Conservation (phyloP, 2,329 filamentous ascomycete species). For the Amylocarpus encephaloides region DNA sequence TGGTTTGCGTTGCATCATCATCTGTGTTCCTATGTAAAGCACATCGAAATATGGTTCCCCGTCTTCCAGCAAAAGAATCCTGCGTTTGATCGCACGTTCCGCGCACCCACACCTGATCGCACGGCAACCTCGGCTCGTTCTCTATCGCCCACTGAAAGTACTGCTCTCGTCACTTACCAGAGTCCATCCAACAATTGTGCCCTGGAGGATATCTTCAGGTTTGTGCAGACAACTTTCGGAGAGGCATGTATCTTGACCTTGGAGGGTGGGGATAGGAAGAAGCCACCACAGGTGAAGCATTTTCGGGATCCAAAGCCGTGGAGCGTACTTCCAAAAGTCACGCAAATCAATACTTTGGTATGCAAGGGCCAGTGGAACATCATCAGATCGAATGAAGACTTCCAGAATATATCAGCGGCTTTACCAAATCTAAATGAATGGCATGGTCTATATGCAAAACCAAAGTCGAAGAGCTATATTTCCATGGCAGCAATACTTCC, state of each 20-base stretch:
- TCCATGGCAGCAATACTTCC: slow-evolving; percentile 60
- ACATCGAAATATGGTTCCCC: slow-evolving; percentile 73
- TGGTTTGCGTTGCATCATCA: slow-evolving; percentile 56
- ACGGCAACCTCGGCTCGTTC: slow-evolving; percentile 18
- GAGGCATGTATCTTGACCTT: slow-evolving; percentile 61
- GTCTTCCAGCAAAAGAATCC: slow-evolving; percentile 47
- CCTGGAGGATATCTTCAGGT: slow-evolving; percentile 62
- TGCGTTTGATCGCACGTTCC: slow-evolving; percentile 23
- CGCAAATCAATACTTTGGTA: slow-evolving; percentile 58
- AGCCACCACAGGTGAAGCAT: slow-evolving; percentile 60
- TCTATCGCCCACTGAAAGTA: slow-evolving; percentile 32
- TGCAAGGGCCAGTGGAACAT: slow-evolving; percentile 75
- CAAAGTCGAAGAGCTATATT: slow-evolving; percentile 67
- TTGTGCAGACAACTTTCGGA: slow-evolving; percentile 50
- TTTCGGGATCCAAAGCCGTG: slow-evolving; percentile 32
- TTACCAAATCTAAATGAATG: slow-evolving; percentile 57
- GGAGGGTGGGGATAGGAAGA: slow-evolving; percentile 71
- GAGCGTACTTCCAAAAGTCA: slow-evolving; percentile 25
- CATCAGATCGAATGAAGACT: slow-evolving; percentile 58
- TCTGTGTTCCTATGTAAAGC: slow-evolving; percentile 58
- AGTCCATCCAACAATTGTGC: slow-evolving; percentile 61
- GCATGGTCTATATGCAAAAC: slow-evolving; percentile 55
- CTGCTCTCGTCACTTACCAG: slow-evolving; percentile 52
- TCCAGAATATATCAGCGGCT: slow-evolving; percentile 52
- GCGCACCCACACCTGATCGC: slow-evolving; percentile 25